These are phyloP conservation scores for Camelina sativa DNA, from an alignment of 345 rosid genomes.

Conservation along the genomic window DNA sequence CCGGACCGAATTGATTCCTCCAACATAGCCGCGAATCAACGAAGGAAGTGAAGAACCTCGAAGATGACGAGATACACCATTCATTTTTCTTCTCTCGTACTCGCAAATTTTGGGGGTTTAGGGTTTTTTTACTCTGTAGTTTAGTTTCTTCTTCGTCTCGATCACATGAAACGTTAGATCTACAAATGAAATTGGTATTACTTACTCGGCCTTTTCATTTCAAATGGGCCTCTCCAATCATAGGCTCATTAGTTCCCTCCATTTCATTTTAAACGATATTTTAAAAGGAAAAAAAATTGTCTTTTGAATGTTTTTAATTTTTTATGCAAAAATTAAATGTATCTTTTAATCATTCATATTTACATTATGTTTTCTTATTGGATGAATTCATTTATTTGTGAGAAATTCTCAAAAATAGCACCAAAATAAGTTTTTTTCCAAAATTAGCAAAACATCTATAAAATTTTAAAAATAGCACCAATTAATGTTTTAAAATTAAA, in stretches of 20 bases:
- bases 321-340: too few relatives aligned
- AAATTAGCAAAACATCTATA: too few relatives aligned
- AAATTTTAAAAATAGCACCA: too few relatives aligned
- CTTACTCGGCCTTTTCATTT: constrained; percentile 2
- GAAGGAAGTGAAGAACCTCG: constrained; percentile 41
- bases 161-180: constrained; percentile 15
- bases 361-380: too few relatives aligned
- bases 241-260: not conserved
- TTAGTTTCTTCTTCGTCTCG: constrained; percentile 4
- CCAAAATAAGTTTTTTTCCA: too few relatives aligned
- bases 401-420: too few relatives aligned
- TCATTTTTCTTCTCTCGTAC: constrained; percentile 41
- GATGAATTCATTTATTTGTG: too few relatives aligned
- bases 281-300: too few relatives aligned
- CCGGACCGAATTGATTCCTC: constrained; percentile 32
- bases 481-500: too few relatives aligned
- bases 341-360: too few relatives aligned
- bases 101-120: constrained; percentile 30
- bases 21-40: constrained; percentile 37
- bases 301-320: too few relatives aligned
- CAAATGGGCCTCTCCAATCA: not conserved
- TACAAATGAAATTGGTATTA: not conserved
- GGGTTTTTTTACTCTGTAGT: constrained; percentile 26
- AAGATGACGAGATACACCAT: constrained; percentile 42
- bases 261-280: too few relatives aligned